Base-by-base conservation (phyloP, 2,329 filamentous ascomycete species). In the Colletotrichum liaoningense region DNA sequence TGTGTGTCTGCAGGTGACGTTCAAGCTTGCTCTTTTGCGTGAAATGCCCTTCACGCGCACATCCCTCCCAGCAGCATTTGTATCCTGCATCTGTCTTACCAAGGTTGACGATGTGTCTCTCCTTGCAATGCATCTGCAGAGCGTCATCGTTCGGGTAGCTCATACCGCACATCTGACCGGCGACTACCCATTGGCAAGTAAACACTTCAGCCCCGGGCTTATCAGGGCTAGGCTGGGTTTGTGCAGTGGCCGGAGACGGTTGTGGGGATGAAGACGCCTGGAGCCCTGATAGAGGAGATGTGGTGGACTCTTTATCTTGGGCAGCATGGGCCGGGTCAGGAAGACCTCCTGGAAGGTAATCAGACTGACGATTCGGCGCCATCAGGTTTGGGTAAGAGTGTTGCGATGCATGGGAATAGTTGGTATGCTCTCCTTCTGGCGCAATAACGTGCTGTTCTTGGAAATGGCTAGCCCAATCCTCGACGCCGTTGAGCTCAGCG, bases 1-100 rank as follows among this genome's bases (percentile, higher is more conserved):
- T 92, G 78, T 93, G 91, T 2, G 88, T 90, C 76, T 92, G 90
- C 80, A 92, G 86, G 77, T 93, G 91, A 57, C 91, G 84, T 75
- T 92, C 90, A 22, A 93, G 84, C 78, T 93, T 93, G 79, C 89
- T 90, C 77, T 89, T 86, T 77, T 91, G 89, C 2, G 84, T 85
- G 74, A 92, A 92, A 19, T 87, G 86, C 5, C 84, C 84, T 46
- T 86, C 82, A 46, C 90, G 87, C 42, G 82, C 83, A 79, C 91
- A 93, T 55, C 84, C 85, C 16, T 84, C 80, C 91, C 91, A 93
- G 54, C 81, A 82, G 77, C 89, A 91, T n/a, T 81, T 79, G 71
- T 88, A 90, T 2, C 88, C 88, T 16, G 3, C 79, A 78, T 4
- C 81, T 81, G 38, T 66, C 26, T 38, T 66, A 6, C 82, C 82